Base-by-base conservation (phyloP, 148 eudicot genomes). In the Limonium bicolor region DNA sequence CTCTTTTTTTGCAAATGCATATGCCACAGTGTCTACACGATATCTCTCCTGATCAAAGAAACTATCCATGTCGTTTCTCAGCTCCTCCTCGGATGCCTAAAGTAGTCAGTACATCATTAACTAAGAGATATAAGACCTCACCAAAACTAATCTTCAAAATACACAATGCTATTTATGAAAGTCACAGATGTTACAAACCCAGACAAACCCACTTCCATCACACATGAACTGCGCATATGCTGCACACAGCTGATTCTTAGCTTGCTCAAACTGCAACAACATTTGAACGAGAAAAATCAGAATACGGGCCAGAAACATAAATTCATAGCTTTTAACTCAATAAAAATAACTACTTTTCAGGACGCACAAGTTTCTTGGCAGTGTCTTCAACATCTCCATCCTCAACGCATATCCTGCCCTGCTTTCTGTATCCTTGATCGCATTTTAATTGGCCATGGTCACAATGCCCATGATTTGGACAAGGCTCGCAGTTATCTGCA, bases 201-300 rank as follows among this genome's bases (percentile, higher is more conserved):
- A 90, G 58, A 57, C 58, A 26, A 52, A 27, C 36, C 93, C 93
- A 35, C 54, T 51, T 54, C 82, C 85, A 51, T 66, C 51, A 53
- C 99, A 90, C 56, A 69, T 55, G 49, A 56, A 67, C 17, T 68
- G 76, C 20, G 86, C 84, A 71, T 84, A 59, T 20, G 72, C 72
- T 71, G 67, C 69, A 60, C 99, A 90, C 5, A 62, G 54, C 47
- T 8, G 84, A 60, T 46, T 48, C 67, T 75, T 72, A 46, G 64
- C 73, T 63, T 56, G 56, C 44, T 72, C 71, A 30, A 77, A 48
- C 99, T 90, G 87, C 75, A 59, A 44, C 23, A 23, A 9, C 36
- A 56, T 42, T 43, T 6, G 30, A 26, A 7, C 18, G 11, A 6
- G 4, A 20, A 4, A 27, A 29, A 28, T 32, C 30, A 59, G 7